Conservation (phyloP, 805 yeast species). For the Candida silvicultrix region DNA sequence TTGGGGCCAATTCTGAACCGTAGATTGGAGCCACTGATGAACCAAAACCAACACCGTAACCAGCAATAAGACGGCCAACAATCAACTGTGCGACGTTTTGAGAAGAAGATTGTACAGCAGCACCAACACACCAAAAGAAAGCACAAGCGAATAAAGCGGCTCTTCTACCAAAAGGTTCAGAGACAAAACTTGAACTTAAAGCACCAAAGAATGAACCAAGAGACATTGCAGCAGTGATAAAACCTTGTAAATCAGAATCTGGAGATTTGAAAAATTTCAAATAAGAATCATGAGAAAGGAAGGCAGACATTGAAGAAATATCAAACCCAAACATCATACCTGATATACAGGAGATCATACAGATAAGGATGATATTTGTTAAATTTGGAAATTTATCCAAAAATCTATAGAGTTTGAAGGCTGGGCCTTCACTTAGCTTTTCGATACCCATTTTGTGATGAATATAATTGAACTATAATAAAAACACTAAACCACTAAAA, state of each 20-base stretch:
- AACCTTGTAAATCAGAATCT: slow-evolving; percentile 51
- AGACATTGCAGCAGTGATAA: slow-evolving; percentile 70
- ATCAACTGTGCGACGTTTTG: slow-evolving; percentile 34
- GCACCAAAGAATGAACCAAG: slow-evolving; percentile 67
- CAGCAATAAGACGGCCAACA: slow-evolving; percentile 37
- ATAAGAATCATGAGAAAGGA: slow-evolving; percentile 44
- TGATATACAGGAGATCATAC: slow-evolving; percentile 52
- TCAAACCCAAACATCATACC: slow-evolving; percentile 71
- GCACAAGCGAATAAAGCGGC: slow-evolving; percentile 48
- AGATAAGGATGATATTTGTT: slow-evolving; percentile 52
- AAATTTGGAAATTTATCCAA: slow-evolving; percentile 11
- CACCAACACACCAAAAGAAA: slow-evolving; percentile 51
- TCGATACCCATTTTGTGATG: neutral
- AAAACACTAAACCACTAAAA: too few species aligned
- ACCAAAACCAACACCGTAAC: slow-evolving; percentile 61
- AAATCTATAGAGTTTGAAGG: neutral
- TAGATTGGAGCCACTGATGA: slow-evolving; percentile 64
- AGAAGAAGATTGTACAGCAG: slow-evolving; percentile 45
- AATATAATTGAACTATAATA: too few species aligned
- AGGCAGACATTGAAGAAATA: slow-evolving; percentile 65
- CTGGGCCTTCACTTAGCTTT: neutral
- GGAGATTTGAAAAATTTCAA: slow-evolving; percentile 41
- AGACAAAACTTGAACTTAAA: slow-evolving; percentile 37
- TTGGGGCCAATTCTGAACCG: slow-evolving; percentile 59
- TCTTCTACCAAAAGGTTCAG: slow-evolving; percentile 52